Evolutionary conservation across 805 yeast species (phyloP).

Genomic region (Wickerhamomyces alni): DNA sequence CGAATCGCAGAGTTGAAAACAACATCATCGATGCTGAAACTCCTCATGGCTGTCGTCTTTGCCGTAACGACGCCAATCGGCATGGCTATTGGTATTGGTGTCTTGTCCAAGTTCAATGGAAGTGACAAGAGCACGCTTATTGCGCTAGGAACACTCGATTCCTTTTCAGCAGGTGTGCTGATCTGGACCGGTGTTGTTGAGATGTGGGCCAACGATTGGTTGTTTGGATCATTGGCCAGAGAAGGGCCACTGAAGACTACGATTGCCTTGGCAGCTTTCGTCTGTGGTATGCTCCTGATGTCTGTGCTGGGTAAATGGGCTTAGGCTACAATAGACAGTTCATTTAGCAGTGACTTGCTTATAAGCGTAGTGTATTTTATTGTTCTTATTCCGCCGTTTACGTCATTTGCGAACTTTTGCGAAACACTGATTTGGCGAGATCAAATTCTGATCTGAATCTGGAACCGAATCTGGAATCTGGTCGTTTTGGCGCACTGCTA

Average conservation of each 20-base stretch:
- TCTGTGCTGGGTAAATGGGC: constrained; percentile 72
- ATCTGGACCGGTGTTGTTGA: constrained; percentile 73
- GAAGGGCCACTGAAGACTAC: constrained; percentile 38
- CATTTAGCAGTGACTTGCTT: too few relatives aligned
- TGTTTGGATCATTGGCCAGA: constrained; percentile 51
- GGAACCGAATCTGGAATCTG: too few relatives aligned
- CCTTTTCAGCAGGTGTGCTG: constrained; percentile 69
- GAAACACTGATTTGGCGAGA: too few relatives aligned
- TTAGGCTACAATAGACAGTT: constrained; percentile 20
- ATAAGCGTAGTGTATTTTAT: too few relatives aligned
- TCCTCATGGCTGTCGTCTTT: constrained; percentile 43
- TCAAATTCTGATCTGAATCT: too few relatives aligned
- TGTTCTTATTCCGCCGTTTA: not conserved
- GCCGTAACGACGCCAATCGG: constrained; percentile 64
- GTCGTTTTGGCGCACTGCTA: too few relatives aligned
- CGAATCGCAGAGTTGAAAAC: constrained; percentile 47
- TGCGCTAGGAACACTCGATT: constrained; percentile 63
- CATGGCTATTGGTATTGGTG: constrained; percentile 72
- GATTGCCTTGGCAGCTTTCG: constrained; percentile 39
- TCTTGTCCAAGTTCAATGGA: constrained; percentile 52
- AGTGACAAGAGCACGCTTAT: constrained; percentile 51
- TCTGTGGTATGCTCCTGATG: constrained; percentile 66
- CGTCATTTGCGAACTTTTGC: not conserved
- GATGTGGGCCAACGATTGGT: constrained; percentile 66
- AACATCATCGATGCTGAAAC: constrained; percentile 37